phyloP scores from a whole-genome alignment of 169 alveolate genomes.

The Babesia gibsoni region DNA sequence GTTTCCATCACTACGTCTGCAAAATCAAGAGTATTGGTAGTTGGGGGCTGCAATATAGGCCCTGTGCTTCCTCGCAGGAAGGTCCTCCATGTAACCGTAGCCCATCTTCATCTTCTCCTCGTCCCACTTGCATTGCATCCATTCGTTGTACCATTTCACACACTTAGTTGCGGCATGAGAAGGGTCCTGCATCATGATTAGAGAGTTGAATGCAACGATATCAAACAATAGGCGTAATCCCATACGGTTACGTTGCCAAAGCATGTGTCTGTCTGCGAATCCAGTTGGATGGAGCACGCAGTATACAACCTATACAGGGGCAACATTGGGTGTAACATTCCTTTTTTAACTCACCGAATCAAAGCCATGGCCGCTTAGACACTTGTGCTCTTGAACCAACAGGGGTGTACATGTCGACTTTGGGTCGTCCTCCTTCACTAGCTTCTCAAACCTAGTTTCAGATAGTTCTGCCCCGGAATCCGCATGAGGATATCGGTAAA shows the following conservation, averaged over 20 bases:
- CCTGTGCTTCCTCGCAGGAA: slow-evolving; percentile 77
- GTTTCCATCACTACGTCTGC: too few species aligned
- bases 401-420: slow-evolving; percentile 79
- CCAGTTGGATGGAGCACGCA: background rate
- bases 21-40: slow-evolving; percentile 77
- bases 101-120: slow-evolving; percentile 81
- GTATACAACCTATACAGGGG: background rate
- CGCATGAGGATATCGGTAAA: slow-evolving; percentile 45
- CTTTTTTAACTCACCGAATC: slow-evolving; percentile 23
- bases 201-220: too few species aligned
- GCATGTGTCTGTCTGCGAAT: background rate
- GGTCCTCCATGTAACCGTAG: slow-evolving; percentile 73
- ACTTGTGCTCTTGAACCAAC: slow-evolving; percentile 74
- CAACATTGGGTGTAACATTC: background rate
- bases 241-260: background rate
- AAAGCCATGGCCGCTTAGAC: slow-evolving; percentile 69
- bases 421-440: slow-evolving; percentile 78
- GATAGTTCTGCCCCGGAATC: slow-evolving; percentile 12
- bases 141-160: slow-evolving; percentile 85
- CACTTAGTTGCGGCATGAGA: slow-evolving; percentile 78
- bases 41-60: slow-evolving; percentile 86
- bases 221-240: too few species aligned
- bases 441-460: slow-evolving; percentile 56
- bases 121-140: slow-evolving; percentile 87
- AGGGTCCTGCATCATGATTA: slow-evolving; percentile 60